phyloP scores from a whole-genome alignment of 208 protist genomes.

The Trypanosoma avium region DNA sequence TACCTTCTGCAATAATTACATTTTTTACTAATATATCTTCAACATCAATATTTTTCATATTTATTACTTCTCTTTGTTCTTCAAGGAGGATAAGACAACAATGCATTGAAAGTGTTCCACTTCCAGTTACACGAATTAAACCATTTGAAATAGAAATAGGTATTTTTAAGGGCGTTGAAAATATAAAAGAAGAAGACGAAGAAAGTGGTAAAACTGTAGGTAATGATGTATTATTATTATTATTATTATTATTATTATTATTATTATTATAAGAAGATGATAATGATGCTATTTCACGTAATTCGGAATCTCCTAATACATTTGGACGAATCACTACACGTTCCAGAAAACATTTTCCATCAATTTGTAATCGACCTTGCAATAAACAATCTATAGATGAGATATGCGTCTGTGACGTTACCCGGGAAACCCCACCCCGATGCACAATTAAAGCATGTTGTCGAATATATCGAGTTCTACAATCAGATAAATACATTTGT shows the following conservation, averaged over 20 bases:
- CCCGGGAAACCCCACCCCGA: slow-evolving; percentile 34
- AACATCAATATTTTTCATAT: not conserved
- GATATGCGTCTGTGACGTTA: slow-evolving; percentile 9
- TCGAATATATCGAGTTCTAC: slow-evolving; percentile 24
- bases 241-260: not conserved
- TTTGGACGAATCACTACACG: slow-evolving; percentile 20
- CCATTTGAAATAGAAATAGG: not conserved
- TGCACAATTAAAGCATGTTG: slow-evolving; percentile 53
- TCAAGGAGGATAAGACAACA: slow-evolving; percentile 21
- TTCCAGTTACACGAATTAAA: slow-evolving; percentile 16
- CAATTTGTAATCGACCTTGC: slow-evolving; percentile 20
- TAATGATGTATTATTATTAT: not conserved
- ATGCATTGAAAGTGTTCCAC: slow-evolving; percentile 22
- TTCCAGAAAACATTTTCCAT: slow-evolving; percentile 27
- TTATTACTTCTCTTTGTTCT: not conserved
- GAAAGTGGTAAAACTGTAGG: not conserved
- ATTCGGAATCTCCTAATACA: not conserved
- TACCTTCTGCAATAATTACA: slow-evolving; percentile 19
- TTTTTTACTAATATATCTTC: not conserved
- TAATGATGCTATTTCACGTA: not conserved
- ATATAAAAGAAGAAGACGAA: not conserved
- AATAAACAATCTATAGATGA: not conserved
- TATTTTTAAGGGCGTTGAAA: not conserved
- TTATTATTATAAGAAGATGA: not conserved
- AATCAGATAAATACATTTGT: slow-evolving; percentile 51